These are phyloP conservation scores for Geotrichum cucujoidarum DNA, from an alignment of 1,139 yeast species.

Conservation along the genomic window DNA sequence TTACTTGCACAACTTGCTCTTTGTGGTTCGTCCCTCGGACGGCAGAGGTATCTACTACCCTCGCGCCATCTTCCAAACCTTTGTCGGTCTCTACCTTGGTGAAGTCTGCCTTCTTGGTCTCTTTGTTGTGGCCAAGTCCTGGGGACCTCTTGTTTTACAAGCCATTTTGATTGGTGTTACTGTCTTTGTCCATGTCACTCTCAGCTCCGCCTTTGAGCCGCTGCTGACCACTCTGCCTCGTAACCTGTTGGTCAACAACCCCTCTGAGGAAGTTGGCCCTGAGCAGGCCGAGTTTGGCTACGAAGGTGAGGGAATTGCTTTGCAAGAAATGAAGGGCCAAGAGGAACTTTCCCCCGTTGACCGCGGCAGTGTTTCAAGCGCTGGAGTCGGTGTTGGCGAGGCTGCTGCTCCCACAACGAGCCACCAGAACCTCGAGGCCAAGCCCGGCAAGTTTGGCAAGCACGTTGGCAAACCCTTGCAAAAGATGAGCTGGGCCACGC, in stretches of 20 bases:
- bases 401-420: conserved; percentile 1
- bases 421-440: conserved; percentile 2
- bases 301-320: not conserved
- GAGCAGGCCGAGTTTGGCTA: not conserved
- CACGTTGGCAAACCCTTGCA: not conserved
- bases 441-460: not conserved
- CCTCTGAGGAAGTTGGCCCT: not conserved
- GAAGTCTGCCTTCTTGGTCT: conserved; percentile 81
- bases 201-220: conserved; percentile 60
- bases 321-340: conserved; percentile 6
- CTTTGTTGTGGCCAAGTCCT: conserved; percentile 84
- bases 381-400: conserved; percentile 1
- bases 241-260: conserved; percentile 22
- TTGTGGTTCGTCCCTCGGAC: conserved; percentile 64
- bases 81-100: conserved; percentile 82
- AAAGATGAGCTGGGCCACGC: conserved; percentile 16
- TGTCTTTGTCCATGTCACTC: conserved; percentile 55
- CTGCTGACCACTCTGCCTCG: conserved; percentile 67
- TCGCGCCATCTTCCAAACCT: conserved; percentile 78
- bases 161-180: conserved; percentile 62
- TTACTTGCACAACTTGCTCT: conserved; percentile 71
- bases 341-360: not conserved
- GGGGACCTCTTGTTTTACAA: conserved; percentile 91
- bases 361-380: conserved; percentile 3
- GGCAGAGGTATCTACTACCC: conserved; percentile 84